phyloP scores from a whole-genome alignment of 495 filamentous ascomycete genomes.

The Annulohypoxylon moriforme region DNA sequence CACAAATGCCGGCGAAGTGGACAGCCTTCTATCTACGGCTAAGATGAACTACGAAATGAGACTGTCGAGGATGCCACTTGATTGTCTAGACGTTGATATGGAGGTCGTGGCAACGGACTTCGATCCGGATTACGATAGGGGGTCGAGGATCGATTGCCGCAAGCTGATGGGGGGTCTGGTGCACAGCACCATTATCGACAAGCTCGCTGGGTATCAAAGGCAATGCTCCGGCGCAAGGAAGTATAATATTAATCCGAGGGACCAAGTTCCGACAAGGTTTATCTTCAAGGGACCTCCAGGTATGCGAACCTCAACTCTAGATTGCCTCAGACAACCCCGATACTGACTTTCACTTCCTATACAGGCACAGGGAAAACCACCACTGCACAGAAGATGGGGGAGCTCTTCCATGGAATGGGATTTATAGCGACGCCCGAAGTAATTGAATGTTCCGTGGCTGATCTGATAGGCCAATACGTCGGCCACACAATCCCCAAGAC shows the following conservation, averaged over 20 bases:
- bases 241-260: neutral
- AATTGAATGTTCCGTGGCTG: neutral
- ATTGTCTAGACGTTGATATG: neutral
- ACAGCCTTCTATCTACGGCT: neutral
- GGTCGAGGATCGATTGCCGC: neutral
- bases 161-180: neutral
- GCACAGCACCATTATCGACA: neutral
- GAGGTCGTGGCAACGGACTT: neutral
- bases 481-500: neutral
- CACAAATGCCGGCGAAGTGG: neutral
- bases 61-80: neutral
- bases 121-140: neutral
- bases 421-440: neutral
- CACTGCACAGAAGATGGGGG: neutral
- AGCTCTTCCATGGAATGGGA: neutral
- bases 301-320: neutral
- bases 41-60: neutral
- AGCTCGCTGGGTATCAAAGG: neutral
- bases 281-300: neutral
- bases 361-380: neutral
- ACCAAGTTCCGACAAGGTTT: neutral
- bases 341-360: neutral
- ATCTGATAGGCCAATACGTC: neutral
- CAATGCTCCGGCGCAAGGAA: neutral
- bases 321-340: neutral